A percentile compares a stretch with the other conserved stretches of the same genome.
Conservation (phyloP, 2,329 filamentous ascomycete genomes). For the Coleophoma crateriformis region DNA sequence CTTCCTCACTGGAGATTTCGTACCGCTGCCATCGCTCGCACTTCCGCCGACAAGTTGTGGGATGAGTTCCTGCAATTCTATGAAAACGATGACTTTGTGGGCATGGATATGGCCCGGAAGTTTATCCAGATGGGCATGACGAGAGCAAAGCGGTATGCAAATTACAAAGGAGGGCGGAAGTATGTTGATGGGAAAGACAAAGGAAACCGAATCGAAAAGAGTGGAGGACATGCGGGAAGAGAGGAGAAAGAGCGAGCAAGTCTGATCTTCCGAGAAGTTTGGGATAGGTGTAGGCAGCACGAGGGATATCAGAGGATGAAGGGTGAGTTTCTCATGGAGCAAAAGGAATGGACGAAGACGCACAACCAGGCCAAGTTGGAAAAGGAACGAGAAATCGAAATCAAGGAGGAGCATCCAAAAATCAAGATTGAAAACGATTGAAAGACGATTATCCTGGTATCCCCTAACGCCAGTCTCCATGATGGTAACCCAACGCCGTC, state of each 20-base stretch:
- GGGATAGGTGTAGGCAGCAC: slow-evolving; percentile 39
- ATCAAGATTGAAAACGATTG: not conserved
- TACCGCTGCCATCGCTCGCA: slow-evolving; percentile 42
- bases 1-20: slow-evolving; percentile 57
- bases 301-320: slow-evolving; percentile 39
- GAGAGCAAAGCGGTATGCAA: slow-evolving; percentile 52
- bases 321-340: slow-evolving; percentile 39
- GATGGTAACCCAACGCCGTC: not conserved
- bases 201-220: slow-evolving; percentile 27
- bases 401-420: not conserved
- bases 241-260: slow-evolving; percentile 45
- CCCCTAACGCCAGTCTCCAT: slow-evolving; percentile 5
- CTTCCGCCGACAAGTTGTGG: slow-evolving; percentile 43
- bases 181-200: slow-evolving; percentile 32
- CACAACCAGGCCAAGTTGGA: not conserved
- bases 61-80: slow-evolving; percentile 46
- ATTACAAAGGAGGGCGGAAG: slow-evolving; percentile 48
- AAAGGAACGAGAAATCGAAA: not conserved
- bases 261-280: slow-evolving; percentile 40
- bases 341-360: slow-evolving; percentile 21
- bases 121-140: slow-evolving; percentile 65
- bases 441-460: slow-evolving; percentile 4
- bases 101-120: slow-evolving; percentile 60
- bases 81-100: slow-evolving; percentile 49
- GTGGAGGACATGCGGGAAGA: slow-evolving; percentile 35